Evolutionary conservation across 148 eudicot genomes (phyloP).

Genomic region (Rhododendron mucronatum): DNA sequence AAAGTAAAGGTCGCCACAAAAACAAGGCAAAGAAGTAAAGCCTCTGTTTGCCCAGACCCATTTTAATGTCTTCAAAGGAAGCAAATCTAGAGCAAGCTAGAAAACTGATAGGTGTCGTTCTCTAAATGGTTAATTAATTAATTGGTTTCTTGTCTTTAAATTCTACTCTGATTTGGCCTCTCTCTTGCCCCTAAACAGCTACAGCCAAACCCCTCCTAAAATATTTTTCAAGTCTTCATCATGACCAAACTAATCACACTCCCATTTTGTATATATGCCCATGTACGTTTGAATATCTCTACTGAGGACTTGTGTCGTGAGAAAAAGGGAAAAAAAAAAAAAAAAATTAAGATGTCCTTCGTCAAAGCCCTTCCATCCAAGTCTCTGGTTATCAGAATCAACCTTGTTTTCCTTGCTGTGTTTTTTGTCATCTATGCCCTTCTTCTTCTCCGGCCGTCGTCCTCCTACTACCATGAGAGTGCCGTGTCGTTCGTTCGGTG

Average conservation of each 20-base stretch:
- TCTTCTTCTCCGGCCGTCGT: conserved; percentile 57
- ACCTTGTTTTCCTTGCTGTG: conserved; percentile 59
- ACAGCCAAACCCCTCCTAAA: conserved; percentile 13
- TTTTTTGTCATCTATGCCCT: conserved; percentile 57
- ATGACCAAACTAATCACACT: not conserved
- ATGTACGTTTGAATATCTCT: not conserved
- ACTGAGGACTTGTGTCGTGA: not conserved
- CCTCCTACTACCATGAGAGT: conserved; percentile 35
- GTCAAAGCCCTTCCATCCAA: conserved; percentile 58
- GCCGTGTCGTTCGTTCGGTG: conserved; percentile 43
- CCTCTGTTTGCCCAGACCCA: conserved; percentile 4
- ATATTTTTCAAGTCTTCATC: not conserved
- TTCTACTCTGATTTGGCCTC: conserved; percentile 12
- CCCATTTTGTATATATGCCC: not conserved
- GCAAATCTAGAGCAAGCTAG: conserved; percentile 6
- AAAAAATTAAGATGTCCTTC: not conserved
- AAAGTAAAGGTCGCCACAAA: not conserved
- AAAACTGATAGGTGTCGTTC: conserved; percentile 26
- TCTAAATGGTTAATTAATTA: conserved; percentile 10
- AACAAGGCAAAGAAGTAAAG: not conserved
- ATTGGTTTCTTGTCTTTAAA: conserved; percentile 19
- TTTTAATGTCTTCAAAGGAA: conserved; percentile 24
- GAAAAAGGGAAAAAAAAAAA: not conserved
- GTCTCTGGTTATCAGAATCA: conserved; percentile 64
- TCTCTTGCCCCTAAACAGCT: conserved; percentile 14